A percentile compares a stretch with the other conserved stretches of the same genome.
Conservation (phyloP, 345 rosid species). For the Isatis tinctoria region DNA sequence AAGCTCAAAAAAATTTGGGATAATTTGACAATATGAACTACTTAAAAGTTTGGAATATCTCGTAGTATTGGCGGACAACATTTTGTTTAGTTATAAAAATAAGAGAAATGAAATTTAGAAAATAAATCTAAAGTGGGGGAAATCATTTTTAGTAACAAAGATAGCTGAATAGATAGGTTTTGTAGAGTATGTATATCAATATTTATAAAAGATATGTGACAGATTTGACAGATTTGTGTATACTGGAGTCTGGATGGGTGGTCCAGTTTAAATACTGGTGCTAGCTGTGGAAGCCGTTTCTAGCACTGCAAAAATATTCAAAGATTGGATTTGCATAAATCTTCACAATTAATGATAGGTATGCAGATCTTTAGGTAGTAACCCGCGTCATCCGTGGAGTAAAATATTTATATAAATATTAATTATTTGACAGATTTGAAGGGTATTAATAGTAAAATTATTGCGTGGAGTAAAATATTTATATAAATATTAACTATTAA, state of each 20-base stretch:
- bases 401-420: too few relatives aligned
- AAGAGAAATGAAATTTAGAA: not conserved
- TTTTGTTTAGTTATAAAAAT: not conserved
- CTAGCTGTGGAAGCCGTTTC: slow-evolving; percentile 10
- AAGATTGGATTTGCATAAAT: slow-evolving; percentile 25
- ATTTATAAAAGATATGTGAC: too few relatives aligned
- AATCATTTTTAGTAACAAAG: not conserved
- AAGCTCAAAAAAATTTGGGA: not conserved
- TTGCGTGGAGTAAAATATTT: too few relatives aligned
- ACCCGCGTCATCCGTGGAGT: too few relatives aligned
- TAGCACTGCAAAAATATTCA: slow-evolving; percentile 15
- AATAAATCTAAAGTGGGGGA: not conserved
- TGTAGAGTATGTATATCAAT: not conserved
- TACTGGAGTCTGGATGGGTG: not conserved
- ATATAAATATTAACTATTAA: too few relatives aligned
- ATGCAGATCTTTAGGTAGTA: too few relatives aligned
- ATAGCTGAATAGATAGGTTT: not conserved
- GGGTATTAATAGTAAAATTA: too few relatives aligned
- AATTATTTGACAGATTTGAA: too few relatives aligned
- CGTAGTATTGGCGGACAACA: not conserved
- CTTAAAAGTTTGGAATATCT: not conserved
- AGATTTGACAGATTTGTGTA: too few relatives aligned
- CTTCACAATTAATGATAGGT: slow-evolving; percentile 25
- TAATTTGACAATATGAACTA: not conserved
- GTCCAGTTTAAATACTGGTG: slow-evolving; percentile 13